Base-by-base conservation (phyloP, 306 rosid genomes). In the Luffa acutangula region DNA sequence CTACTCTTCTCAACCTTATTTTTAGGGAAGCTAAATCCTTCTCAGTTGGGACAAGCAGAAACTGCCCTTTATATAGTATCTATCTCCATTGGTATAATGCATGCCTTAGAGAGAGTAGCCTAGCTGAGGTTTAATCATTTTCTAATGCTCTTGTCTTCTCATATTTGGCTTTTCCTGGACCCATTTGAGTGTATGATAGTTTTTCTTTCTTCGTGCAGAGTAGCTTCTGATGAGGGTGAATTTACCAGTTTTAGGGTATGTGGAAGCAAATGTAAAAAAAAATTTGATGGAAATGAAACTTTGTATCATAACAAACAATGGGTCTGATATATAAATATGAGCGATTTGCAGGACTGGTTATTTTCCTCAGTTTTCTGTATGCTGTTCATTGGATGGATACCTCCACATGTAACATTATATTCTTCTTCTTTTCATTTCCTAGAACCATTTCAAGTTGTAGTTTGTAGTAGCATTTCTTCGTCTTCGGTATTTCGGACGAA, bases 201-300 rank as follows among this genome's bases (percentile, higher is more conserved):
- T 86, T 20, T 54, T 34, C 25, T 82, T 80, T 79, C 77, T 52
- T 53, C 46, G 70, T 90, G 89, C 93, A 92, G 97, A 83, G 82
- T 86, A 84, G 91, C 92, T 85, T 86, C 83, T 87, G 88, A 84
- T 41, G 89, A 91, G 80, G 97, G 97, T 89, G 93, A 85, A 85
- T 88, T 88, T 88, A 86, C 88, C 93, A 58, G 81, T 84, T 77
- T 87, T 84, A 80, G 89, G 80, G 77, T 83, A 80, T 83, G 88
- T 82, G 88, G 87, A 82, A 78, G 81, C 82, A 86, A 66, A 78
- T 56, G 80, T 77, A 77, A 57, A 76, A 54, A 75, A 49, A 31
- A 74, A 34, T 17, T 2, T 73, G 78, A 62, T 74, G 60, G 56
- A 74, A 36, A 7, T 53, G 78, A 34, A 36, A 48, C 9, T 31